A percentile compares a stretch with the other conserved stretches of the same genome.
These are phyloP conservation scores for Sugiyamaella pinicola DNA, from an alignment of 1,139 yeast species.

Conservation along the genomic window DNA sequence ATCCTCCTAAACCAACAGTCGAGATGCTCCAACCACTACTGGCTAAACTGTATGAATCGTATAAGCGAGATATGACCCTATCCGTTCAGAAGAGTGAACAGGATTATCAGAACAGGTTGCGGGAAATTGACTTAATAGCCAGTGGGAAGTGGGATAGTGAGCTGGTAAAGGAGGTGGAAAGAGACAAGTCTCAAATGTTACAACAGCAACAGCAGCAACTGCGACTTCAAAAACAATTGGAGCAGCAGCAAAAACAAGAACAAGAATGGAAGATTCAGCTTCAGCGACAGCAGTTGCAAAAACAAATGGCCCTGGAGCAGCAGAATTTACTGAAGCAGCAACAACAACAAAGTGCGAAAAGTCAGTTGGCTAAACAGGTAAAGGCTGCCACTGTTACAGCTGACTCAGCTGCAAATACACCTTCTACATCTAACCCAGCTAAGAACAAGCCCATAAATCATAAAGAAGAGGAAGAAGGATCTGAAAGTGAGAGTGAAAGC, in stretches of 20 bases:
- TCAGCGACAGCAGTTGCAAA: constrained; percentile 30
- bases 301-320: constrained; percentile 27
- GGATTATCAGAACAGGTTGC: constrained; percentile 35
- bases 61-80: constrained; percentile 34
- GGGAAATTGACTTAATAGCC: constrained; percentile 43
- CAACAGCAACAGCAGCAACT: constrained; percentile 30
- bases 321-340: constrained; percentile 9
- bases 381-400: neutral
- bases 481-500: constrained; percentile 21
- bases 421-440: too few species aligned
- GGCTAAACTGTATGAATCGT: constrained; percentile 38
- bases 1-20: constrained; percentile 34
- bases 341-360: constrained; percentile 20
- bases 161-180: constrained; percentile 31
- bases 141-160: constrained; percentile 43
- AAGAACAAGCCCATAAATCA: neutral
- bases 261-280: constrained; percentile 30
- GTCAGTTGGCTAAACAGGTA: too few species aligned
- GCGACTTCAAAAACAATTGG: constrained; percentile 32
- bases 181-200: constrained; percentile 27
- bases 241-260: constrained; percentile 33
- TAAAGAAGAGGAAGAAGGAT: constrained; percentile 1
- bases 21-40: constrained; percentile 36
- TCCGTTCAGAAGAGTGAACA: constrained; percentile 42
- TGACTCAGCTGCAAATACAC: neutral